Base-by-base conservation (phyloP, 2,329 filamentous ascomycete genomes). In the Verticillium nonalfalfae region DNA sequence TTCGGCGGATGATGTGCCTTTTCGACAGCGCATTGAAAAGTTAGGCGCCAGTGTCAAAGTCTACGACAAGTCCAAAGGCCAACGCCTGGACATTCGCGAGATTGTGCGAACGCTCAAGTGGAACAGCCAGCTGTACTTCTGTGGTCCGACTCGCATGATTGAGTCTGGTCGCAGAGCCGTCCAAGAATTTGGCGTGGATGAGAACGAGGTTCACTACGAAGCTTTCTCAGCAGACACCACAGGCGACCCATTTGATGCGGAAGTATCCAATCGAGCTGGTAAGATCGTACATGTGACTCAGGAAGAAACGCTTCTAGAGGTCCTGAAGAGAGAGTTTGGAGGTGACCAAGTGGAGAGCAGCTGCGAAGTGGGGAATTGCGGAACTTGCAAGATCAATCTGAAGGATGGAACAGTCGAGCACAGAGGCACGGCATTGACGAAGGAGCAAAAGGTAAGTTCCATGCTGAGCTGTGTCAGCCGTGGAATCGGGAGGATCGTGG, bases 61-160 rank as follows among this genome's bases (percentile, higher is more conserved):
- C 7, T 88, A 89, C 73, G 81, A 83, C 70, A 78, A 77, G 45
- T 73, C 77, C 0, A 70, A 76, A 26, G 81, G 80, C 4, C 69
- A 84, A 65, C 76, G 84, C 11, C 78, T 89, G 71, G 75, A 86
- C 64, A 73, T 89, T 4, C 39, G 62, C 0, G 60, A 65, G 0
- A 77, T 89, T 26, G 69, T 88, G 10, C 68, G 70, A 1, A 69
- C 65, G 0, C 72, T 82, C 59, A 73, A 76, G 5, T 82, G 79
- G 78, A 85, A 84, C 66, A 81, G 81, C 10, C 81, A 83, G 59
- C 72, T 89, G 4, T 89, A 87, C 68, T 80, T 84, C 31, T 89
- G 86, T 68, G 86, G 87, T 0, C 85, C 86, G 0, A 66, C 69
- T 9, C 75, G 81, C 7, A 78, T 89, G 73, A 84, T 87, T 76